These are phyloP conservation scores for Piper betle DNA, from an alignment of 164 flowering plant genomes.

Conservation along the genomic window DNA sequence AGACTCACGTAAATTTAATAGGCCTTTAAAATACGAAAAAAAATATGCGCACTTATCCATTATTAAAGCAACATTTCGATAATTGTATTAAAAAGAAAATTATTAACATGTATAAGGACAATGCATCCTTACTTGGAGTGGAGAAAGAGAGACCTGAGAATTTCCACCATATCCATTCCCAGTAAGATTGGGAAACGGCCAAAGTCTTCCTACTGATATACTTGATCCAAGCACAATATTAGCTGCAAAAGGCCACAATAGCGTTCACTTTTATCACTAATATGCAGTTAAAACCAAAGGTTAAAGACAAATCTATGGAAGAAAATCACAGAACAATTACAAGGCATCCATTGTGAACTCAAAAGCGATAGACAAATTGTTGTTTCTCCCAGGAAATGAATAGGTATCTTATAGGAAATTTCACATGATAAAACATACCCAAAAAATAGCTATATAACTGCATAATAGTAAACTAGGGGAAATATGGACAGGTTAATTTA, in stretches of 20 bases:
- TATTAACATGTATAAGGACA: background rate
- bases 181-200: slow-evolving; percentile 22
- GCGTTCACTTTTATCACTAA: background rate
- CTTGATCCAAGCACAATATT: slow-evolving; percentile 65
- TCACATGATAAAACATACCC: too few species aligned
- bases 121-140: slow-evolving; percentile 54
- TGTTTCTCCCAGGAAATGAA: too few species aligned
- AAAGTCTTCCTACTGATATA: slow-evolving; percentile 46
- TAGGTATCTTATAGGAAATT: too few species aligned
- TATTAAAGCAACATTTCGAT: background rate
- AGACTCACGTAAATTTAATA: too few species aligned
- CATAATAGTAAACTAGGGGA: background rate
- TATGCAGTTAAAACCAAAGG: background rate
- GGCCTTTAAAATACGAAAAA: too few species aligned
- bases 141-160: slow-evolving; percentile 31
- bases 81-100: background rate
- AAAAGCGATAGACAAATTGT: too few species aligned
- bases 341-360: too few species aligned
- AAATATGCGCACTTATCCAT: too few species aligned
- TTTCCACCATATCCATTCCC: slow-evolving; percentile 22
- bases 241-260: slow-evolving; percentile 34
- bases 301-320: too few species aligned
- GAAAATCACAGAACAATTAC: too few species aligned
- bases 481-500: background rate
- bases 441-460: too few species aligned